Conservation (phyloP, 805 yeast genomes). For the Lipomyces kockii region DNA sequence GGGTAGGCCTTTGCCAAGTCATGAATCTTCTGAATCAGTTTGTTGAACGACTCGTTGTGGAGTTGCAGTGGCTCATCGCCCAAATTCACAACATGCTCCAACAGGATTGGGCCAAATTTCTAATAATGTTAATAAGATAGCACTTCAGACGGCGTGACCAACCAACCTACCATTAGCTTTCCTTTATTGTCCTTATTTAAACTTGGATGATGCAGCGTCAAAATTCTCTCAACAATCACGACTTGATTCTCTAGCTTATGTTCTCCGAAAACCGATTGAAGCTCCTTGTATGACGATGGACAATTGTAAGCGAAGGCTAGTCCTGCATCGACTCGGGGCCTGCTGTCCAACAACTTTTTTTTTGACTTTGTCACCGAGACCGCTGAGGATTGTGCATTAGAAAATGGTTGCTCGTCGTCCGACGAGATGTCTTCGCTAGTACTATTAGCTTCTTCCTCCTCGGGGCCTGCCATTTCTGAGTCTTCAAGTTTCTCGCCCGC, state of each 20-base stretch:
- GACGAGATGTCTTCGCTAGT: too few relatives aligned
- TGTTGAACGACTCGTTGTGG: slow-evolving; percentile 20
- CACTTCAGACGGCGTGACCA: background rate
- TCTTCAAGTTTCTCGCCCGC: slow-evolving; percentile 42
- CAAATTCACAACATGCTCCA: slow-evolving; percentile 48
- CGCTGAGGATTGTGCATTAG: slow-evolving; percentile 52
- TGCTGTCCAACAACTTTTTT: background rate
- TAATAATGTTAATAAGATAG: slow-evolving; percentile 8
- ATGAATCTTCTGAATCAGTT: slow-evolving; percentile 50
- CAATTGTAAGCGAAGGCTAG: slow-evolving; percentile 48
- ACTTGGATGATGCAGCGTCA: slow-evolving; percentile 71
- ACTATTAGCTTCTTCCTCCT: background rate
- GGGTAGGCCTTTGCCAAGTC: slow-evolving; percentile 68
- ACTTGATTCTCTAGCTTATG: slow-evolving; percentile 59
- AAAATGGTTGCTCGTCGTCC: background rate
- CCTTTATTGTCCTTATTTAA: slow-evolving; percentile 82
- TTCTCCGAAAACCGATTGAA: slow-evolving; percentile 69
- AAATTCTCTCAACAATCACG: slow-evolving; percentile 55
- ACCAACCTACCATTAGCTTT: slow-evolving; percentile 44
- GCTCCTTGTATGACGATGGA: slow-evolving; percentile 64
- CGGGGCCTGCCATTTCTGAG: slow-evolving; percentile 17
- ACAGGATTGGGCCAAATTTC: slow-evolving; percentile 25
- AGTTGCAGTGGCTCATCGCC: slow-evolving; percentile 41
- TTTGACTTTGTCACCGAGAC: slow-evolving; percentile 20
- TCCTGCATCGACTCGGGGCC: slow-evolving; percentile 19